These are phyloP conservation scores for Ceratocystiopsis minuta DNA, from an alignment of 2,329 filamentous ascomycete species.

Conservation along the genomic window DNA sequence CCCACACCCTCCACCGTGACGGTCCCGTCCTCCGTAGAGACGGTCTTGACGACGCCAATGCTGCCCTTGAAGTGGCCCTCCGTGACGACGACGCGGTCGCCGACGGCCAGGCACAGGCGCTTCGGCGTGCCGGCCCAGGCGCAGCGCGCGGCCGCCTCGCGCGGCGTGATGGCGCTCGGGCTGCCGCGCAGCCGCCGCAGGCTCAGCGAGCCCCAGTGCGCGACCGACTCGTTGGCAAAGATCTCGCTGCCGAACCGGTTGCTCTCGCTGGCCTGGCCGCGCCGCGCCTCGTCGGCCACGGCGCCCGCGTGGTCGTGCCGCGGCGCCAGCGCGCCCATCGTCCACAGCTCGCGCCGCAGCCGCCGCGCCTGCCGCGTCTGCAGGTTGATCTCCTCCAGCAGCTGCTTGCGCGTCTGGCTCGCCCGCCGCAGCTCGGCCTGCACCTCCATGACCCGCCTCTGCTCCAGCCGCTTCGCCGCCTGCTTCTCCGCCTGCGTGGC, in stretches of 20 bases:
- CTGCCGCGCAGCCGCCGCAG: constrained; percentile 6
- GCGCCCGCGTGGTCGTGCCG: constrained; percentile 36
- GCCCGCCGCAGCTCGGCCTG: background rate
- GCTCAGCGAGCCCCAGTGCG: constrained; percentile 9
- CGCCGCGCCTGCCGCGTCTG: constrained; percentile 19
- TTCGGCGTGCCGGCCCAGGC: constrained; percentile 37
- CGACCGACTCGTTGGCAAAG: constrained; percentile 5
- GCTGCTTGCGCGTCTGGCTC: constrained; percentile 12
- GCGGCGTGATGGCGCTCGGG: constrained; percentile 7
- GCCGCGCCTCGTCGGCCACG: constrained; percentile 5
- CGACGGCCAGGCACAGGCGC: constrained; percentile 42
- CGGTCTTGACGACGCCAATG: constrained; percentile 51
- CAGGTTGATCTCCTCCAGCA: constrained; percentile 16
- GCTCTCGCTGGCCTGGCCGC: constrained; percentile 3
- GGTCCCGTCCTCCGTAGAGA: constrained; percentile 36
- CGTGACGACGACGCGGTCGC: constrained; percentile 69
- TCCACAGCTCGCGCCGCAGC: constrained; percentile 56
- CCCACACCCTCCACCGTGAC: constrained; percentile 45
- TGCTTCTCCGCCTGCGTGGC: background rate
- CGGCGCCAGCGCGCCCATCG: constrained; percentile 60
- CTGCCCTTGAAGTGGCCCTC: constrained; percentile 65
- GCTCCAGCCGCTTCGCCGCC: background rate
- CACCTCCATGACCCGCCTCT: too few relatives aligned
- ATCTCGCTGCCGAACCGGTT: constrained; percentile 6
- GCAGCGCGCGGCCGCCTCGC: constrained; percentile 23